phyloP scores from a whole-genome alignment of 306 rosid genomes.

The Lagenaria siceraria region DNA sequence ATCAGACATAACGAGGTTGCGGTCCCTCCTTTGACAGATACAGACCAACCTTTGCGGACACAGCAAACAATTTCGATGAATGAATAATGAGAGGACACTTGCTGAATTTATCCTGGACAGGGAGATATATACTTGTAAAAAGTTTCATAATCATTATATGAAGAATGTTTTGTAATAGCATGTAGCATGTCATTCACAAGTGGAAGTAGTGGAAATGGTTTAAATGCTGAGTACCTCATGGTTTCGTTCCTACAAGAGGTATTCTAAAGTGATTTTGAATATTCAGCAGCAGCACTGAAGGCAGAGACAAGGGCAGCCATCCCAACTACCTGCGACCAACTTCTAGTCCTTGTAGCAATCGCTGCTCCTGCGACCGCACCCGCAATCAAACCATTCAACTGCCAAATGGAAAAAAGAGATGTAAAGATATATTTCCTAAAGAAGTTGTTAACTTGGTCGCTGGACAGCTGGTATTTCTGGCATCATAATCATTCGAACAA shows the following conservation, averaged over 20 bases:
- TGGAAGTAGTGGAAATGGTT: neutral
- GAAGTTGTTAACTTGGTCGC: neutral
- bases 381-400: slow-evolving; percentile 74
- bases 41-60: neutral
- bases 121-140: neutral
- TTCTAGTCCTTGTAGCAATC: slow-evolving; percentile 58
- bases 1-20: neutral
- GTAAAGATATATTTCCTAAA: neutral
- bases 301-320: slow-evolving; percentile 56
- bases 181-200: neutral
- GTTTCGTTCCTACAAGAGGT: neutral
- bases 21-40: neutral
- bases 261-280: slow-evolving; percentile 30
- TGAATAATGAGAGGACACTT: neutral
- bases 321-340: slow-evolving; percentile 42
- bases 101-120: neutral
- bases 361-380: slow-evolving; percentile 73
- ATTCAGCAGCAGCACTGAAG: slow-evolving; percentile 52
- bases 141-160: neutral
- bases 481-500: neutral
- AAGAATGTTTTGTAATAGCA: too few species aligned
- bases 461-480: neutral
- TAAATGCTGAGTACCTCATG: neutral
- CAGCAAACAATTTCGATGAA: neutral
- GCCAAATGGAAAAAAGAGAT: slow-evolving; percentile 2